Conservation (phyloP, 768 basidiomycete genomes). For the Hygrophorus russula region DNA sequence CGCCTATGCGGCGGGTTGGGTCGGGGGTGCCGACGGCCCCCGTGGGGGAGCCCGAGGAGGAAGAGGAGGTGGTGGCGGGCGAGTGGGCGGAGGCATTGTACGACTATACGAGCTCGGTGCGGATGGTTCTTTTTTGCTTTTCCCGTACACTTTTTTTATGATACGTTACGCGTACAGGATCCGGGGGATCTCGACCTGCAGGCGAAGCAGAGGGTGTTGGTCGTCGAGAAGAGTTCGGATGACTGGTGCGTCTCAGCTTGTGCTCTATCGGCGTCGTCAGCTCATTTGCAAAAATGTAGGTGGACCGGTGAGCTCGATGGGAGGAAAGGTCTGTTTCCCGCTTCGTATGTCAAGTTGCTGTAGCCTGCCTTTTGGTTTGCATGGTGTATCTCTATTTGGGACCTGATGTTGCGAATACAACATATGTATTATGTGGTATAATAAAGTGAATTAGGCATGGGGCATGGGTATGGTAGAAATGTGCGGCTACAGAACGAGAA, state of each 20-base stretch:
- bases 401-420: not conserved
- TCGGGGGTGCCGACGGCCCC: conserved; percentile 17
- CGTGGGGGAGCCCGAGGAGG: conserved; percentile 16
- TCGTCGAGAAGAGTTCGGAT: conserved; percentile 56
- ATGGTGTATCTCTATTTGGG: too few species aligned
- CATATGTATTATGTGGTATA: not conserved
- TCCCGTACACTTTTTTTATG: not conserved
- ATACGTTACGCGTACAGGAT: conserved; percentile 33
- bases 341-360: conserved; percentile 55
- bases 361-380: conserved; percentile 15
- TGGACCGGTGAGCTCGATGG: conserved; percentile 58
- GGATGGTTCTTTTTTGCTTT: not conserved
- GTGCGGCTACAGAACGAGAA: not conserved
- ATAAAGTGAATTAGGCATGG: not conserved
- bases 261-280: conserved; percentile 3
- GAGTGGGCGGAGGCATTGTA: conserved; percentile 77
- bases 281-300: conserved; percentile 23
- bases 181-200: conserved; percentile 52
- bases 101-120: conserved; percentile 57
- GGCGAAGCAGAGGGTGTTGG: conserved; percentile 45
- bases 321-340: conserved; percentile 51
- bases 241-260: conserved; percentile 48
- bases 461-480: not conserved
- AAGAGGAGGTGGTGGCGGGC: conserved; percentile 30
- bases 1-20: conserved; percentile 32